Percentiles rank a stretch among this genome's conserved stretches.
Conservation (phyloP, 2,329 filamentous ascomycete species). For the Aspergillus caelatus region DNA sequence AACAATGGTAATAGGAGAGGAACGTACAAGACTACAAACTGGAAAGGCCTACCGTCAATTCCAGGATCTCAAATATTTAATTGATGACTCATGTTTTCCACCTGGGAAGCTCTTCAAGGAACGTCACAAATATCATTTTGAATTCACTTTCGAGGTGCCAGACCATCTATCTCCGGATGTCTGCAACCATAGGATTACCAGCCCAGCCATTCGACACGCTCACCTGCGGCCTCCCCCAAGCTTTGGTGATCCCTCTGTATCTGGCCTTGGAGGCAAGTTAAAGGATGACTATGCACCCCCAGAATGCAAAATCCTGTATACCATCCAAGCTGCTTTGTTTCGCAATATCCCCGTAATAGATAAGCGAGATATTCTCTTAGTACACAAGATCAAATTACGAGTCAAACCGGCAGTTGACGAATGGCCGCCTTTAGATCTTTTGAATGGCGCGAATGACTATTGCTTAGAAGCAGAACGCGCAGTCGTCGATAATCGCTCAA, state of each 20-base stretch:
- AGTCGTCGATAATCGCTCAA: neutral
- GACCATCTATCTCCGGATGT: conserved; percentile 14
- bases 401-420: conserved; percentile 16
- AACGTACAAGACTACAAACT: conserved; percentile 10
- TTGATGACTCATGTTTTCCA: conserved; percentile 7
- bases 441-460: neutral
- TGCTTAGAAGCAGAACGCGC: conserved; percentile 4
- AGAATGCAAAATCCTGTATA: conserved; percentile 18
- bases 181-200: conserved; percentile 5
- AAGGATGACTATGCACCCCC: conserved; percentile 19
- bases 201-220: conserved; percentile 12
- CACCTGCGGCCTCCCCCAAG: conserved; percentile 22
- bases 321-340: conserved; percentile 12
- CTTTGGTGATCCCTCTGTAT: conserved; percentile 18
- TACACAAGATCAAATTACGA: conserved; percentile 17
- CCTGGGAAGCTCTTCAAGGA: conserved; percentile 5
- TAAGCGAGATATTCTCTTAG: conserved; percentile 10
- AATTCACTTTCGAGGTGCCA: conserved; percentile 12
- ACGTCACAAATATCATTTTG: conserved; percentile 7
- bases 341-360: conserved; percentile 4
- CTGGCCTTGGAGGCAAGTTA: conserved; percentile 20
- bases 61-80: conserved; percentile 6
- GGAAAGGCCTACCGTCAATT: conserved; percentile 12
- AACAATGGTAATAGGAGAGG: conserved; percentile 9
- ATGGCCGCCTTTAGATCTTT: conserved; percentile 4